Base-by-base conservation (phyloP, 495 filamentous ascomycete species). In the Aspergillus avenaceus region DNA sequence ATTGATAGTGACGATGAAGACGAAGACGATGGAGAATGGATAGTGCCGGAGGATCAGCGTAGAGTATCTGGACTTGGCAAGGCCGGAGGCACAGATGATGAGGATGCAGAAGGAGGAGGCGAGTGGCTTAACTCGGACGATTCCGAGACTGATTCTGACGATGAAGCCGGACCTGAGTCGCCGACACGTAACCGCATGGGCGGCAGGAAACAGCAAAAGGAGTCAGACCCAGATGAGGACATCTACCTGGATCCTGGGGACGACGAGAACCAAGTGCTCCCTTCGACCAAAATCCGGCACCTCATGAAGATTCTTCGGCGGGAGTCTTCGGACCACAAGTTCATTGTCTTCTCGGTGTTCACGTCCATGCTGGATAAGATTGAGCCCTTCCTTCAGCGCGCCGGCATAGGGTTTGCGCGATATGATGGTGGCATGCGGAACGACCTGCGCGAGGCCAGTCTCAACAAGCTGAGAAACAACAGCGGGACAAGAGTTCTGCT, bases 351-450 rank as follows among this genome's bases (percentile, higher is more conserved):
- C 70, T 95, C 90, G 3, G 88, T 97, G 59, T 96, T 95, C 67
- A 98, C 93, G 2, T 91, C 89, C 5, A 97, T 98, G 93, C 82
- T 98, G 41, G 88, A 98, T 72, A 85, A 97, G 47, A 83, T 97
- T 56, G 90, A 97, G 64, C 93, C 93, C 13, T 96, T 97, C 74
- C 73, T 98, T 23, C 74, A 78, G 16, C 70, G 78, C 25, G 82
- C 86, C 18, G 82, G 82, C 22, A 83, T 95, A 57, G 79, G 75
- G 51, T 92, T 84, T 62, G 87, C 88, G 7, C 84, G 93, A 7
- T 98, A 98, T 74, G 93, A 98, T 67, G 93, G 93, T 51, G 84
- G 82, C 57, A 98, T 98, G 93, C 79, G 84, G 60, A 96, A 96
- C 70, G 91, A 97, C 63, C 80, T 79, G 49, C 90, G 93, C 47